These are phyloP conservation scores for Suhomyces taliae DNA, from an alignment of 1,139 yeast genomes.

Conservation along the genomic window DNA sequence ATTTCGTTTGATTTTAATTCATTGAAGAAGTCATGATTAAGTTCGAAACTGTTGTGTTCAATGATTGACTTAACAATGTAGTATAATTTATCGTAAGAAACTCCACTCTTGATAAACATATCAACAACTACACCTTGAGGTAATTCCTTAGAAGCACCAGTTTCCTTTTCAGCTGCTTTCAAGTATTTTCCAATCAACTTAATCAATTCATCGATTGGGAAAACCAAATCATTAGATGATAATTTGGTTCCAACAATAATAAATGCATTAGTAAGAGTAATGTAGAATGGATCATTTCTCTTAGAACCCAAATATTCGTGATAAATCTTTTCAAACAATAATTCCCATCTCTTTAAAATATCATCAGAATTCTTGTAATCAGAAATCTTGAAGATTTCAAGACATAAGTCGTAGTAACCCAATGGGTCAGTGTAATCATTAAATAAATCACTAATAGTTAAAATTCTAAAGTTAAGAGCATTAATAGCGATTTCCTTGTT, in stretches of 20 bases:
- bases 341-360: slow-evolving; percentile 69
- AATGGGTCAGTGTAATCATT: slow-evolving; percentile 86
- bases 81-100: slow-evolving; percentile 68
- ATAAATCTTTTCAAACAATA: slow-evolving; percentile 52
- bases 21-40: slow-evolving; percentile 44
- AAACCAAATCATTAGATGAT: slow-evolving; percentile 63
- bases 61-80: slow-evolving; percentile 65
- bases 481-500: slow-evolving; percentile 49
- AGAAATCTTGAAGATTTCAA: slow-evolving; percentile 75
- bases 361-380: slow-evolving; percentile 78
- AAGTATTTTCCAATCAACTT: slow-evolving; percentile 53
- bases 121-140: slow-evolving; percentile 52
- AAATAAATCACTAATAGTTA: slow-evolving; percentile 75
- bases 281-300: slow-evolving; percentile 41
- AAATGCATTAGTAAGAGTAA: slow-evolving; percentile 33
- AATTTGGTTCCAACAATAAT: slow-evolving; percentile 48
- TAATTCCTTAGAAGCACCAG: slow-evolving; percentile 40
- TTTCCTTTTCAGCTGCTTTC: slow-evolving; percentile 36
- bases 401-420: slow-evolving; percentile 81
- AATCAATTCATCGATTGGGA: slow-evolving; percentile 74
- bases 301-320: slow-evolving; percentile 33
- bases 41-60: slow-evolving; percentile 59
- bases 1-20: slow-evolving; percentile 49
- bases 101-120: slow-evolving; percentile 75
- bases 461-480: slow-evolving; percentile 61